Evolutionary conservation across 2,329 filamentous ascomycete species (phyloP), one percentile per base, ranked within the genome.

Genomic region (Pseudocercospora macadamiae): DNA sequence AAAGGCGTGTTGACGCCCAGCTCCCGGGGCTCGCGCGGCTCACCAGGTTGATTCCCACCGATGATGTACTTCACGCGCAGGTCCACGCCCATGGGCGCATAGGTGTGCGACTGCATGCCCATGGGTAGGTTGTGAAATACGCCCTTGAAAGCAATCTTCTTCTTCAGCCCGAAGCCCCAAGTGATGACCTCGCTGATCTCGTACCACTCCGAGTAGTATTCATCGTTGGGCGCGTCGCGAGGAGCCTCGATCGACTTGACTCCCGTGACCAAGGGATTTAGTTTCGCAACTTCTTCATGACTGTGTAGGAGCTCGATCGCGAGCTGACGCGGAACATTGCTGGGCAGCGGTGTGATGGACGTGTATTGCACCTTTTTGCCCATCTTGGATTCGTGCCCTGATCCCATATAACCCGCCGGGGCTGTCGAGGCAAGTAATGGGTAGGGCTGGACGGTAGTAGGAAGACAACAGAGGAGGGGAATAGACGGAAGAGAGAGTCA

Each of bases 181-280:
- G 89, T 86, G 60, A 90, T 86, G 67, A 86, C 82, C 78, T 90
- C 82, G 57, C 77, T 82, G 69, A 90, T 89, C 73, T 89, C 86
- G 72, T 90, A 90, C 87, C 87, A 90, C 26, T 87, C 88, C 62
- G 85, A 85, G 74, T 88, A 90, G 75, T 82, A 90, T 73, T 90
- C 87, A 74, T 90, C 87, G 64, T 85, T 77, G 56, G 85, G 82
- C 51, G 44, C 86, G 74, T 87, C 80, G 75, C 86, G 86, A 25
- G 87, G 87, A 1, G 87, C 86, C 54, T 85, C 79, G 71, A 89
- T 87, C 59, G 85, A 76, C 63, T 84, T 83, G 76, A 87, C 82
- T 34, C 78, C 77, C 59, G 88, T 81, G 25, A 90, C 87, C 51
- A 90, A 83, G 3, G 87, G 87, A 67, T 89, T 89, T 61, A 90